Evolutionary conservation across 257 asterid species (phyloP), one percentile per base, ranked within the genome.

Genomic region (Salvia rosmarinus): DNA sequence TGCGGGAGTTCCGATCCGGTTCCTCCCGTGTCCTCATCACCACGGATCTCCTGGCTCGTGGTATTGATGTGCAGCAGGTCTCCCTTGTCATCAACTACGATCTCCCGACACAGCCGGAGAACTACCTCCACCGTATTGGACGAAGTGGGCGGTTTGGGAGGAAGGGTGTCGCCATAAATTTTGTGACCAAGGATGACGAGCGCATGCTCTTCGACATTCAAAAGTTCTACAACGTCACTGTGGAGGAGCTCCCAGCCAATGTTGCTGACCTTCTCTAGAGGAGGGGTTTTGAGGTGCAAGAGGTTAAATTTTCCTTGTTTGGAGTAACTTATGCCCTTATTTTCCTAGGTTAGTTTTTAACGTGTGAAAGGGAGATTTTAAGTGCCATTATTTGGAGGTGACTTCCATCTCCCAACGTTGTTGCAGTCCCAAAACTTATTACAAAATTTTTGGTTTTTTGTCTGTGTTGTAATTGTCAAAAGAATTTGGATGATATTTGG

Each of bases 91-190:
- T 83, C 74, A 83, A 85, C 68, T 85, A 69, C 2, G 90, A 85
- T 28, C 81, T 85, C 46, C 90, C 90, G 4, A 85, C 90, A 20
- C 90, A 83, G 83, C 90, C 90, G 0, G 90, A 86, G 78, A 86
- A 86, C 75, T 86, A 86, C 49, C 84, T 86, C 57, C 90, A 86
- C 64, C 86, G 90, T 77, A 86, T 86, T 28, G 88, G 88, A 32
- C 77, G 90, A 34, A 86, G 87, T 75, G 88, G 90, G 19, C 72
- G 91, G 28, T 86, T 86, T 32, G 91, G 91, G 77, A 86, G 91
- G 78, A 86, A 83, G 81, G 90, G 88, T 71, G 88, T 83, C 19
- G 90, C 90, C 6, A 86, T 86, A 46, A 86, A 86, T 75, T 86
- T 86, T 21, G 91, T 84, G 13, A 86, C 89, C 32, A 79, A 58